A percentile compares a stretch with the other conserved stretches of the same genome.
phyloP scores from a whole-genome alignment of 129 eudicot genomes.

The Centella asiatica region DNA sequence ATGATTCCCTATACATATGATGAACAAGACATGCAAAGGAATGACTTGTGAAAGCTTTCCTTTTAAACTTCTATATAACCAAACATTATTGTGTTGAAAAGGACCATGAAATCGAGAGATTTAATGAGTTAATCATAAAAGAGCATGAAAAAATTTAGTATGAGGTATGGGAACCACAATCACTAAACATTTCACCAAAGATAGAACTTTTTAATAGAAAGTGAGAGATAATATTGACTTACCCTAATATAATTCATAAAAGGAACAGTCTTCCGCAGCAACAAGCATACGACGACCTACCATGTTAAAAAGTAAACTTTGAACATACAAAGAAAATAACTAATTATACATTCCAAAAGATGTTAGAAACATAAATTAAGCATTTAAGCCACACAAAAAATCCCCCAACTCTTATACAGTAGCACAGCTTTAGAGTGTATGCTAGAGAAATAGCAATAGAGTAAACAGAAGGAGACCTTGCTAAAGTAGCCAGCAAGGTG shows the following conservation, averaged over 20 bases:
- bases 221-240: constrained; percentile 21
- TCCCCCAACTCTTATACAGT: background rate
- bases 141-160: too few relatives aligned
- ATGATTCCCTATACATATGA: too few relatives aligned
- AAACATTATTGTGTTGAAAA: background rate
- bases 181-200: background rate
- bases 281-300: constrained; percentile 80
- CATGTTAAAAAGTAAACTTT: constrained; percentile 17
- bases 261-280: constrained; percentile 81
- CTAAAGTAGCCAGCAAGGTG: constrained; percentile 89
- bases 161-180: too few relatives aligned
- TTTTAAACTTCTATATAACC: too few relatives aligned
- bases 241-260: constrained; percentile 81
- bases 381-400: background rate
- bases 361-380: background rate
- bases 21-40: background rate
- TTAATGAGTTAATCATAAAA: too few relatives aligned
- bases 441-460: background rate
- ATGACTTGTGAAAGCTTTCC: background rate
- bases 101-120: too few relatives aligned
- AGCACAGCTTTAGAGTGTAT: background rate
- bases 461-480: constrained; percentile 42
- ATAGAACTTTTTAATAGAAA: background rate
- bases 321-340: constrained; percentile 1
- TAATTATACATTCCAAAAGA: background rate